Conservation (phyloP, 2,329 filamentous ascomycete species). For the Epichloe sylvatica region DNA sequence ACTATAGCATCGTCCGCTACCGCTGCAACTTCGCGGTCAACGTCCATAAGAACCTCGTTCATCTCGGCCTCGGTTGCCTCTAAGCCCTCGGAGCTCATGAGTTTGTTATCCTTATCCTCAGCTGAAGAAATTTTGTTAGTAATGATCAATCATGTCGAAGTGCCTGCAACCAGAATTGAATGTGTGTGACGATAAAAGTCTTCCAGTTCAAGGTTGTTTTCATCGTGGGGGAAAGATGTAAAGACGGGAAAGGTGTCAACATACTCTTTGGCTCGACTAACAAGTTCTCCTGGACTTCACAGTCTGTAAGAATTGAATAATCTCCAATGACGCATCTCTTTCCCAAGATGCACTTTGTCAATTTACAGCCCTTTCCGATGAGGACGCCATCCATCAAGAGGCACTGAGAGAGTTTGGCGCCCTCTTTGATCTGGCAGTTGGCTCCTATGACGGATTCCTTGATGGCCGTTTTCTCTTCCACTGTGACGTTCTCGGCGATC, state of each 20-base stretch:
- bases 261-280: slow-evolving; percentile 66
- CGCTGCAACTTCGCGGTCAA: slow-evolving; percentile 24
- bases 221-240: neutral
- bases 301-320: slow-evolving; percentile 66
- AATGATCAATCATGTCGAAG: neutral
- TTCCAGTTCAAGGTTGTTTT: too few relatives aligned
- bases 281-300: slow-evolving; percentile 83
- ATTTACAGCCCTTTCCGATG: slow-evolving; percentile 68
- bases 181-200: neutral
- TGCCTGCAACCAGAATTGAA: neutral
- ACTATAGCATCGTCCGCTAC: slow-evolving; percentile 9
- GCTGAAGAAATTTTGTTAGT: slow-evolving; percentile 24
- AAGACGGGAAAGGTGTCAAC: slow-evolving; percentile 16
- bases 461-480: slow-evolving; percentile 81
- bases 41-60: slow-evolving; percentile 35
- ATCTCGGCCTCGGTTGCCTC: slow-evolving; percentile 51
- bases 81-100: slow-evolving; percentile 53
- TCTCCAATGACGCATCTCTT: slow-evolving; percentile 72
- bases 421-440: slow-evolving; percentile 72
- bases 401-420: slow-evolving; percentile 77
- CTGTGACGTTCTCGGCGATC: slow-evolving; percentile 74
- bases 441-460: slow-evolving; percentile 83
- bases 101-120: slow-evolving; percentile 52
- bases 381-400: slow-evolving; percentile 85
- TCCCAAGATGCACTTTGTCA: slow-evolving; percentile 80